Evolutionary conservation across 208 protist species (phyloP).

Genomic region (Balamuthia mandrillaris): DNA sequence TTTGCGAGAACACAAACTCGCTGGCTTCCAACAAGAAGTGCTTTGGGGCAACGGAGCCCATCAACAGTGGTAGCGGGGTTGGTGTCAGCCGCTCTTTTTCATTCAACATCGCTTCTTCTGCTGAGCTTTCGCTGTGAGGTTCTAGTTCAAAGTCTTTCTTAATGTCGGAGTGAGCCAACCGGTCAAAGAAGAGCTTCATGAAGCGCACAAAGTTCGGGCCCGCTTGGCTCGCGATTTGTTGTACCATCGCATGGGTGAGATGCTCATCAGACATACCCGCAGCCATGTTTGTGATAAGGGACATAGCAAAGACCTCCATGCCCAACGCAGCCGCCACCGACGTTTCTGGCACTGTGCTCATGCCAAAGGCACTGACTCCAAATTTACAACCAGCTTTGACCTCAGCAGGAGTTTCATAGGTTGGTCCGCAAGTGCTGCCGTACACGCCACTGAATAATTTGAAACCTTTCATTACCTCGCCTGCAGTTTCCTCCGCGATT

Average conservation of each 20-base stretch:
- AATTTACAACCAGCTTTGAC: slow-evolving; percentile 13
- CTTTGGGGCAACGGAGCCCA: no score
- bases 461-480: not conserved
- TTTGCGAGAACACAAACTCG: no score
- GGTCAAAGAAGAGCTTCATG: slow-evolving; percentile 33
- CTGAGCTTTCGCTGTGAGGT: no score
- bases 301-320: slow-evolving; percentile 51
- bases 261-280: slow-evolving; percentile 40
- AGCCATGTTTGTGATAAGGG: slow-evolving; percentile 50
- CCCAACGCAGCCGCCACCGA: not conserved
- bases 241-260: slow-evolving; percentile 33
- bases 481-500: not conserved
- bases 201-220: slow-evolving; percentile 36
- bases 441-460: slow-evolving; percentile 33
- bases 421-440: slow-evolving; percentile 6
- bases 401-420: slow-evolving; percentile 41
- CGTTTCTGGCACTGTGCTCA: slow-evolving; percentile 48
- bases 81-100: no score
- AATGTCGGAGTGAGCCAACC: no score
- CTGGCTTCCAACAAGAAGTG: no score
- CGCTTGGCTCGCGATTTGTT: slow-evolving; percentile 5
- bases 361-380: slow-evolving; percentile 38
- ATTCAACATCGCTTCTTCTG: no score
- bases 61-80: no score
- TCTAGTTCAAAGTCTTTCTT: no score